Conservation (phyloP, 2,329 filamentous ascomycete genomes). For the Ophiostoma sp. region DNA sequence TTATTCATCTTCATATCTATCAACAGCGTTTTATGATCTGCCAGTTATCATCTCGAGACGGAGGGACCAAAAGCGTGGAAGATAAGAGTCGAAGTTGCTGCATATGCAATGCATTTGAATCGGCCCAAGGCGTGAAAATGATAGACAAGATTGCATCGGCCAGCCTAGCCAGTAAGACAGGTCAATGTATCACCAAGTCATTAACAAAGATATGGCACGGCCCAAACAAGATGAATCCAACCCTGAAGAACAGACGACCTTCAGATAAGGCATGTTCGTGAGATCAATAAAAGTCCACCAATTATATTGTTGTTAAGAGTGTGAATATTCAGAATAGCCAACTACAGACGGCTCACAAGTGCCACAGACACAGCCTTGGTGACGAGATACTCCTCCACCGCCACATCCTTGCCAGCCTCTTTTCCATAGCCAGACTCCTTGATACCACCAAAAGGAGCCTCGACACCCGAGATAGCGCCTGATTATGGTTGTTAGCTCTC, state of each 20-base stretch:
- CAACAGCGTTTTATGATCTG: neutral
- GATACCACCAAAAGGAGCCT: slow-evolving; percentile 30
- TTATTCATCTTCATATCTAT: neutral
- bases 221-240: neutral
- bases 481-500: neutral
- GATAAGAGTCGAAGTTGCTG: neutral
- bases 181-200: neutral
- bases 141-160: neutral
- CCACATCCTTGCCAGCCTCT: slow-evolving; percentile 38
- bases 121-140: neutral
- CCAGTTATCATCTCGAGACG: neutral
- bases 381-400: slow-evolving; percentile 41
- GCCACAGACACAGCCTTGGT: slow-evolving; percentile 30
- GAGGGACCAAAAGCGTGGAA: neutral
- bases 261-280: neutral
- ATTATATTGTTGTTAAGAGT: neutral
- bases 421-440: slow-evolving; percentile 30
- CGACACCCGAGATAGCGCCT: slow-evolving; percentile 22
- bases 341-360: neutral
- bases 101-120: neutral
- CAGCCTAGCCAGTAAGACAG: neutral
- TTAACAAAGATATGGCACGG: neutral
- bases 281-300: neutral
- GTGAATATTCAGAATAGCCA: neutral
- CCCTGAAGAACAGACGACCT: neutral